phyloP scores from a whole-genome alignment of 2,329 filamentous ascomycete species.

The Colletotrichum shisoi region DNA sequence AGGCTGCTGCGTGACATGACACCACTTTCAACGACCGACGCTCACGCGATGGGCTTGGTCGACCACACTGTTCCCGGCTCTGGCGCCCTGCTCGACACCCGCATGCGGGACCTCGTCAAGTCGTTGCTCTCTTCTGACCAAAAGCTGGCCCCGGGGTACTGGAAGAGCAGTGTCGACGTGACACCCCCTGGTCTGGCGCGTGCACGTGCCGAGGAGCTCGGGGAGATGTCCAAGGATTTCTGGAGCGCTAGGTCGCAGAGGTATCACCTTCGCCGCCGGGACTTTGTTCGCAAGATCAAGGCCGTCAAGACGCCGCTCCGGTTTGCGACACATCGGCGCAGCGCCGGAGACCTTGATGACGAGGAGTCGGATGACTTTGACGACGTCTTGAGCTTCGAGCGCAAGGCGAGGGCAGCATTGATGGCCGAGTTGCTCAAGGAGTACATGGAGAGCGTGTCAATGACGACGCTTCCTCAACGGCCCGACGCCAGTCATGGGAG shows the following conservation, averaged over 20 bases:
- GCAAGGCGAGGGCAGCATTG: slow-evolving; percentile 31
- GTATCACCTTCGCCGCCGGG: slow-evolving; percentile 51
- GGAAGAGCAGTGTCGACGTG: slow-evolving; percentile 50
- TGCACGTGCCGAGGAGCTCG: slow-evolving; percentile 50
- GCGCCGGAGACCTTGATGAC: slow-evolving; percentile 45
- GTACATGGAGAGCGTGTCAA: slow-evolving; percentile 32
- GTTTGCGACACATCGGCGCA: slow-evolving; percentile 51
- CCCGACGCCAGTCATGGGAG: background rate
- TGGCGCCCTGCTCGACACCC: slow-evolving; percentile 47
- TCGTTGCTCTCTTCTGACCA: slow-evolving; percentile 43
- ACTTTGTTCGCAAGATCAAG: slow-evolving; percentile 54
- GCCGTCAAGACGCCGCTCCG: slow-evolving; percentile 49
- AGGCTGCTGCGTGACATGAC: slow-evolving; percentile 50
- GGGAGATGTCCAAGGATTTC: slow-evolving; percentile 54
- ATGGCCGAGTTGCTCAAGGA: slow-evolving; percentile 33
- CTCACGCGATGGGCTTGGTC: slow-evolving; percentile 50
- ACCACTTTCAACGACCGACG: slow-evolving; percentile 50
- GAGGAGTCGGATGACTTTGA: slow-evolving; percentile 51
- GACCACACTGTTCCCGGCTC: slow-evolving; percentile 51
- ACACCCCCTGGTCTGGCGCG: slow-evolving; percentile 46
- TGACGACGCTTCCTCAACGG: background rate
- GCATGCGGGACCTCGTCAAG: slow-evolving; percentile 48
- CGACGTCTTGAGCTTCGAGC: slow-evolving; percentile 43
- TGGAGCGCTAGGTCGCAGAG: slow-evolving; percentile 50
- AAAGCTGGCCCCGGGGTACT: slow-evolving; percentile 39